Conservation (phyloP, 2,329 filamentous ascomycete species). For the Colletotrichum sp. region DNA sequence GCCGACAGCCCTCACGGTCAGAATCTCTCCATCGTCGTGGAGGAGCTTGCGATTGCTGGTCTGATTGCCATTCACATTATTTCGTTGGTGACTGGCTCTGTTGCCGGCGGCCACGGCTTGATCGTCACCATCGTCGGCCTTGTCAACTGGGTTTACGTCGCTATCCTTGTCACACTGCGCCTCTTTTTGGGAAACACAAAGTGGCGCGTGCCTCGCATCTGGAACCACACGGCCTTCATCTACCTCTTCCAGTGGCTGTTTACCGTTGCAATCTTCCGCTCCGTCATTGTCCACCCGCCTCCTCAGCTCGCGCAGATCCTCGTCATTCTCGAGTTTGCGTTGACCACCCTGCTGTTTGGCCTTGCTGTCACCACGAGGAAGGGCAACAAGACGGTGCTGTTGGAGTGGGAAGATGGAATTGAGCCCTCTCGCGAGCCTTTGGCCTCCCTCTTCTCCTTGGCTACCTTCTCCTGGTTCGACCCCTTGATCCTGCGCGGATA, state of each 20-base stretch:
- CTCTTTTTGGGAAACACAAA: constrained; percentile 69
- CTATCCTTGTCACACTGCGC: constrained; percentile 74
- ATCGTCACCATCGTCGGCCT: constrained; percentile 71
- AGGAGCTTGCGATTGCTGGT: constrained; percentile 76
- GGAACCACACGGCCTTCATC: constrained; percentile 90
- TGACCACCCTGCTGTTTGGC: constrained; percentile 75
- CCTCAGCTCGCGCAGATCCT: constrained; percentile 68
- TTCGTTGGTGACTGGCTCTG: constrained; percentile 60
- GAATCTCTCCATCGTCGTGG: constrained; percentile 71
- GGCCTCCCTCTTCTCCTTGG: constrained; percentile 86
- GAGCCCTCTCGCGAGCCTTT: constrained; percentile 86
- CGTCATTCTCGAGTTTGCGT: constrained; percentile 74
- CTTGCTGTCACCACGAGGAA: constrained; percentile 85
- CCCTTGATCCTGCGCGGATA: constrained; percentile 88
- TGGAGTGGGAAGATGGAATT: constrained; percentile 89
- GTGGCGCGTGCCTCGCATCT: constrained; percentile 75
- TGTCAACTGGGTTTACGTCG: constrained; percentile 80
- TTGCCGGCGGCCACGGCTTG: constrained; percentile 63
- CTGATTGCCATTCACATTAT: constrained; percentile 73
- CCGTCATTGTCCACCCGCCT: constrained; percentile 78
- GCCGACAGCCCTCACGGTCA: constrained; percentile 80
- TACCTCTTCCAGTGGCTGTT: constrained; percentile 87
- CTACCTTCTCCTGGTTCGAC: constrained; percentile 92
- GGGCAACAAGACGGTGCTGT: constrained; percentile 85
- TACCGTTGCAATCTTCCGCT: constrained; percentile 79